Conservation (phyloP, 2,329 filamentous ascomycete genomes). For the Arthrinium phaeospermum region DNA sequence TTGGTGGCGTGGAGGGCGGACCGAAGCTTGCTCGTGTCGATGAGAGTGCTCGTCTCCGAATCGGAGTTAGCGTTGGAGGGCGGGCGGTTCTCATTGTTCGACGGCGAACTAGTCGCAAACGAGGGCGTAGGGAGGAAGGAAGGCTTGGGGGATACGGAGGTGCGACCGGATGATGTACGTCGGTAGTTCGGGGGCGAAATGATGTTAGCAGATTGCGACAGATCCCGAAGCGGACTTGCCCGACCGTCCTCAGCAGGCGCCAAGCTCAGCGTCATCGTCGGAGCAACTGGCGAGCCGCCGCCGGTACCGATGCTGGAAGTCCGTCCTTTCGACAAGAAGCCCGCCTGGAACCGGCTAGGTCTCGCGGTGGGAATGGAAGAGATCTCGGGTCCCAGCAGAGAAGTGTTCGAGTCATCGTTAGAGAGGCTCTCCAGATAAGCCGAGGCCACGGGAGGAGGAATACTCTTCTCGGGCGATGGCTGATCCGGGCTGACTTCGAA, state of each 20-base stretch:
- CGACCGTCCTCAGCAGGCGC: conserved; percentile 61
- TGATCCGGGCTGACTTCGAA: conserved; percentile 62
- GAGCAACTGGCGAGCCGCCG: conserved; percentile 67
- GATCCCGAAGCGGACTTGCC: conserved; percentile 53
- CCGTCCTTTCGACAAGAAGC: conserved; percentile 73
- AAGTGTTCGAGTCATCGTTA: conserved; percentile 62
- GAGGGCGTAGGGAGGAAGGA: conserved; percentile 37
- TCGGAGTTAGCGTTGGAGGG: conserved; percentile 52
- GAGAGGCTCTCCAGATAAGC: conserved; percentile 47
- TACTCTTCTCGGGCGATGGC: conserved; percentile 55
- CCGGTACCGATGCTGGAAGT: conserved; percentile 48
- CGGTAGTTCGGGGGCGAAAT: conserved; percentile 49
- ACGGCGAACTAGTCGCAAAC: conserved; percentile 27
- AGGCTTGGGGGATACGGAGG: conserved; percentile 38
- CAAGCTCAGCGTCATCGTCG: conserved; percentile 62
- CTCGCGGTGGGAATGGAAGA: conserved; percentile 51
- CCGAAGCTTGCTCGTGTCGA: conserved; percentile 61
- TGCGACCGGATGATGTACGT: conserved; percentile 23
- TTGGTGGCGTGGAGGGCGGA: conserved; percentile 60
- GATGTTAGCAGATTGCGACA: conserved; percentile 56
- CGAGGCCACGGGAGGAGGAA: conserved; percentile 56
- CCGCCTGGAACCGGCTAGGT: conserved; percentile 82
- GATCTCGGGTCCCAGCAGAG: conserved; percentile 59
- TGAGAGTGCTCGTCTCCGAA: conserved; percentile 51
- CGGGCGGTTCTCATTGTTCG: conserved; percentile 59